Conservation (phyloP, 208 protist species). For the Phytomonas sp. region DNA sequence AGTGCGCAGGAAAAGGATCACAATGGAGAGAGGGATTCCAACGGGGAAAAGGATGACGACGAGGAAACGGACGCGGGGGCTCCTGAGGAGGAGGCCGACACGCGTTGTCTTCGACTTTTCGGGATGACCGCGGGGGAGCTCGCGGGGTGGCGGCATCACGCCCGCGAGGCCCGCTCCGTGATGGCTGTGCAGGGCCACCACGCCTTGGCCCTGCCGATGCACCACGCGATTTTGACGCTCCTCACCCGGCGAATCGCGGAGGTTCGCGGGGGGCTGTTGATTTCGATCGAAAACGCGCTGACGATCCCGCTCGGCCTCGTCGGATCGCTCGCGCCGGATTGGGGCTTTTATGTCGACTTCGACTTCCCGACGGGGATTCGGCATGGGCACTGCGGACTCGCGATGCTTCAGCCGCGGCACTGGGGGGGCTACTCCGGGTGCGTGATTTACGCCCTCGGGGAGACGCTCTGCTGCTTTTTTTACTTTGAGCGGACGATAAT, state of each 20-base stretch:
- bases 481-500: conserved; percentile 68
- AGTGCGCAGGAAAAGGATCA: neutral
- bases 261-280: conserved; percentile 30
- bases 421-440: conserved; percentile 63
- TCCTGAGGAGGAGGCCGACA: conserved; percentile 3
- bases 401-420: conserved; percentile 40
- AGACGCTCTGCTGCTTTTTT: conserved; percentile 45
- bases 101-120: conserved; percentile 13
- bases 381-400: conserved; percentile 36
- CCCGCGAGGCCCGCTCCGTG: conserved; percentile 47
- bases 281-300: conserved; percentile 59
- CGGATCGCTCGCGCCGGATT: conserved; percentile 32
- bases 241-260: conserved; percentile 29
- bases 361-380: conserved; percentile 45
- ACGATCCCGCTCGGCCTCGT: conserved; percentile 32
- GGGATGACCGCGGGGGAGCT: conserved; percentile 39
- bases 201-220: conserved; percentile 33
- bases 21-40: conserved; percentile 3
- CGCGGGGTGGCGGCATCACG: conserved; percentile 40
- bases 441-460: conserved; percentile 57
- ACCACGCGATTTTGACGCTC: conserved; percentile 39
- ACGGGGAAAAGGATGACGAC: neutral
- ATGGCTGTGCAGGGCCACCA: conserved; percentile 40
- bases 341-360: conserved; percentile 28
- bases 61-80: neutral